These are phyloP conservation scores for Suillus spraguei DNA, from an alignment of 768 basidiomycete genomes.

Conservation along the genomic window DNA sequence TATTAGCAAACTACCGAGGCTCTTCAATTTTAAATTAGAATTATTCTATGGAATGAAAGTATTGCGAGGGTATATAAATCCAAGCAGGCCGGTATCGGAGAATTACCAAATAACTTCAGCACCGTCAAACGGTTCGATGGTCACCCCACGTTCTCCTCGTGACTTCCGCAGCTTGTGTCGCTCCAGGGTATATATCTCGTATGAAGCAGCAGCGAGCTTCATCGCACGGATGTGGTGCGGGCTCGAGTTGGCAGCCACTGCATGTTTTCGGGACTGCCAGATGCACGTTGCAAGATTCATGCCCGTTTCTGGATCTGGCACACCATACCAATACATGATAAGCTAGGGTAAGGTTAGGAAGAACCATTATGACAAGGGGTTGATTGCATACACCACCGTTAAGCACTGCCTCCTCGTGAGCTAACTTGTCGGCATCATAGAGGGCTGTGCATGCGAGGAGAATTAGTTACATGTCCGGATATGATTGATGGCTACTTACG, in stretches of 20 bases:
- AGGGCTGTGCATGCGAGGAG: constrained; percentile 50
- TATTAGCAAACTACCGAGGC: constrained; percentile 17
- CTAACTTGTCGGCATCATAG: constrained; percentile 83
- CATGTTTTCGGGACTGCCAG: constrained; percentile 89
- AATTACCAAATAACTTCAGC: constrained; percentile 73
- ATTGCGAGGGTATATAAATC: constrained; percentile 11
- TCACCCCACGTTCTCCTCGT: constrained; percentile 56
- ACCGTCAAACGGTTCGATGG: constrained; percentile 59
- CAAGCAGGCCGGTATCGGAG: constrained; percentile 10
- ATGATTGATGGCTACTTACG: constrained; percentile 42
- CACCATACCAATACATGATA: constrained; percentile 93
- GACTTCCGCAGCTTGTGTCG: constrained; percentile 73
- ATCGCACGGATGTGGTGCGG: constrained; percentile 85
- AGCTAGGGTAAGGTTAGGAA: constrained; percentile 45
- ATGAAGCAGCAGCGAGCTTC: constrained; percentile 74
- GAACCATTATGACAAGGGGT: constrained; percentile 1
- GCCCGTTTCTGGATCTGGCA: constrained; percentile 72
- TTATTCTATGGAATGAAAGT: not conserved
- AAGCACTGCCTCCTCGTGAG: constrained; percentile 91
- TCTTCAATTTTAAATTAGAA: not conserved
- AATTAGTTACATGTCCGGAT: not conserved
- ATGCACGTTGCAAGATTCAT: constrained; percentile 95
- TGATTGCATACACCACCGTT: constrained; percentile 73
- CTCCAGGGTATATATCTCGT: constrained; percentile 79
- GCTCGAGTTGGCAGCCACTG: constrained; percentile 74